Evolutionary conservation across 2,329 filamentous ascomycete species (phyloP).

Genomic region (Erysiphe neolycopersici): DNA sequence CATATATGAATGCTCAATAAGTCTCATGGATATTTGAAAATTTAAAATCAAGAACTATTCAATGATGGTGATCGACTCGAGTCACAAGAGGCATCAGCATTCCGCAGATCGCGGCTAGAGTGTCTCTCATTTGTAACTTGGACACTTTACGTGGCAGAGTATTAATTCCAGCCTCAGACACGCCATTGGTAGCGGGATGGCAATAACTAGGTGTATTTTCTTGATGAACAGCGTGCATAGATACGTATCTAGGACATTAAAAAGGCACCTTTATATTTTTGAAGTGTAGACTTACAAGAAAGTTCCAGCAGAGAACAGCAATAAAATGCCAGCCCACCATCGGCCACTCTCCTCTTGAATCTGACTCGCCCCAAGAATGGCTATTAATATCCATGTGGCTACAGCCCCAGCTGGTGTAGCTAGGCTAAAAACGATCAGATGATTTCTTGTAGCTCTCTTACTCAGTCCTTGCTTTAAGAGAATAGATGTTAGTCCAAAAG

Average conservation of each 20-base stretch:
- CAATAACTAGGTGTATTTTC: constrained; percentile 23
- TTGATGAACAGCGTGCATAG: constrained; percentile 96
- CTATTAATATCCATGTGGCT: constrained; percentile 55
- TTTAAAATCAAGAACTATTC: background rate
- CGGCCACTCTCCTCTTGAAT: constrained; percentile 24
- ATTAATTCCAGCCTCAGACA: constrained; percentile 19
- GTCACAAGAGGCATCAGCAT: constrained; percentile 58
- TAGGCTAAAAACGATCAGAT: constrained; percentile 73
- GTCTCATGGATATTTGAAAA: too few species aligned
- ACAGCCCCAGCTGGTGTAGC: constrained; percentile 73
- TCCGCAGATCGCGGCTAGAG: constrained; percentile 41
- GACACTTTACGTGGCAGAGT: constrained; percentile 22
- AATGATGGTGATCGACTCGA: constrained; percentile 50
- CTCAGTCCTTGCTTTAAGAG: constrained; percentile 75
- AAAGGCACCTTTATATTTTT: constrained; percentile 3
- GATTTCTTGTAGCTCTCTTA: constrained; percentile 58
- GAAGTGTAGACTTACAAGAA: constrained; percentile 48
- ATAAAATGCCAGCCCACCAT: constrained; percentile 77
- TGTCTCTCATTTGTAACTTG: constrained; percentile 38
- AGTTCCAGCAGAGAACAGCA: constrained; percentile 88
- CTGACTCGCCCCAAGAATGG: constrained; percentile 39
- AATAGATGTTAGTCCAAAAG: constrained; percentile 79
- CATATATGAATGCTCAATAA: too few species aligned
- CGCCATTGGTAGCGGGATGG: constrained; percentile 23
- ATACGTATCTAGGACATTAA: constrained; percentile 44